Evolutionary conservation across 805 yeast genomes (phyloP), one percentile per base, ranked within the genome.

Genomic region (Cyberlindnera amylophila): DNA sequence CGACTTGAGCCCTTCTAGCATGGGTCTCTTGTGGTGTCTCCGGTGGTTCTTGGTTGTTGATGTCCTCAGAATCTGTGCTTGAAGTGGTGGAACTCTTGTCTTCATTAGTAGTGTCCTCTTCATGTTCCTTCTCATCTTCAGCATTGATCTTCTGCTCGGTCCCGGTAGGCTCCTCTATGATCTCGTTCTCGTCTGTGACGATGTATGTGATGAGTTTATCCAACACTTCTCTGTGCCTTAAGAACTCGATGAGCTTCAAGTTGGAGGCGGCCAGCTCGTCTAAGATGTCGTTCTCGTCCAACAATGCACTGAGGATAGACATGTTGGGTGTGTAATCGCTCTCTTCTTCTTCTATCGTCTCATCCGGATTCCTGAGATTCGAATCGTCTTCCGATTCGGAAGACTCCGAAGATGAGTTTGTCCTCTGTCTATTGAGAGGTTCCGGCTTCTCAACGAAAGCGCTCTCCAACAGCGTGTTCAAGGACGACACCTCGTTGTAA

Each of bases 211-310:
- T 78, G 44, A 91, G 72, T 43, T 79, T 77, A 39, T 70, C 73
- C 46, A 91, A 62, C 13, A 87, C 78, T 40, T 81, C 85, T 13
- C 93, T 89, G 57, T 86, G 86, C 49, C 91, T 74, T 42, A 93
- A 69, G 54, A 82, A 82, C 54, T 88, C 93, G 31, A 90, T 71
- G 38, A 93, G 72, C 57, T 84, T 82, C 34, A 82, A 73, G 60
- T 85, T 85, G 15, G 88, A 81, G 17, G 83, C 77, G 49, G 82
- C 65, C 29, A 87, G 66, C 58, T 86, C 93, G 44, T 85, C 85
- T 21, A 85, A 68, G 23, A 87, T 63, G 45, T 83, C 90, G 35
- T 79, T 83, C 52, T 86, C 91, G 57, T 84, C 89, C 47, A 87
- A 66, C 34, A 87, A 63, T 36, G 82, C 83, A 35, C 75, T 79